Evolutionary conservation across 805 yeast genomes (phyloP).

Genomic region (Metschnikowia drakensbergensis): DNA sequence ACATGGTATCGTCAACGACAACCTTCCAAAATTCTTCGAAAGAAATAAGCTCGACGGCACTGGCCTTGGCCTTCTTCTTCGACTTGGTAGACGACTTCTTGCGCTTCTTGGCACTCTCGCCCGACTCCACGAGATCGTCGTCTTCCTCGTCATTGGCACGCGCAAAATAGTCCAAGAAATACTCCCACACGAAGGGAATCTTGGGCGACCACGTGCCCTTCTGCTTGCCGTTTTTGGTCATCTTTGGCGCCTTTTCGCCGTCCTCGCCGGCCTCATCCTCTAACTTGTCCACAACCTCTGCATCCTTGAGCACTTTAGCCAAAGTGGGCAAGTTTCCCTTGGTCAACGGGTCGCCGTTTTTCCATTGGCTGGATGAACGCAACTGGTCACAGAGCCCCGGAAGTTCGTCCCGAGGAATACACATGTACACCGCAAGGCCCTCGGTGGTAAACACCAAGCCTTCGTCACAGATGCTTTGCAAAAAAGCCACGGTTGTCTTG

Average conservation of each 20-base stretch:
- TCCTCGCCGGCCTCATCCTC: conserved; percentile 31
- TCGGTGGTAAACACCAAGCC: conserved; percentile 68
- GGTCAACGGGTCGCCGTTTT: conserved; percentile 66
- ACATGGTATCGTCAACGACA: conserved; percentile 76
- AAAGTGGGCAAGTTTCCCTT: conserved; percentile 61
- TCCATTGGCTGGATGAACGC: conserved; percentile 47
- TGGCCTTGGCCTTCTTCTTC: conserved; percentile 11
- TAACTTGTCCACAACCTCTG: conserved; percentile 36
- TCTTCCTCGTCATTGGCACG: conserved; percentile 3
- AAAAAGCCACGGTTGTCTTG: conserved; percentile 25
- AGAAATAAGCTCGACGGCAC: conserved; percentile 29
- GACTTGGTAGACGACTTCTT: conserved; percentile 23
- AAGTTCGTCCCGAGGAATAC: conserved; percentile 38
- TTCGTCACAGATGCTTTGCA: conserved; percentile 45
- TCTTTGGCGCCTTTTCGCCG: conserved; percentile 11
- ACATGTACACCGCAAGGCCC: conserved; percentile 69
- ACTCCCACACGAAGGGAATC: conserved; percentile 73
- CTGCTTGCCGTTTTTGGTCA: conserved; percentile 39
- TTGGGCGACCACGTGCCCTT: conserved; percentile 72
- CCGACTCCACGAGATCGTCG: conserved; percentile 19
- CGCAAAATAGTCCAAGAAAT: conserved; percentile 46
- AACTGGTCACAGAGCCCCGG: conserved; percentile 15
- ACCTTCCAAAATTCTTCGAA: conserved; percentile 71
- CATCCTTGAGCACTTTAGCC: conserved; percentile 62
- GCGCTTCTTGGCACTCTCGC: conserved; percentile 15